Evolutionary conservation across 73 alveolate genomes (phyloP), one percentile per base, ranked within the genome.

Genomic region (Paramecium tetraurelia): DNA sequence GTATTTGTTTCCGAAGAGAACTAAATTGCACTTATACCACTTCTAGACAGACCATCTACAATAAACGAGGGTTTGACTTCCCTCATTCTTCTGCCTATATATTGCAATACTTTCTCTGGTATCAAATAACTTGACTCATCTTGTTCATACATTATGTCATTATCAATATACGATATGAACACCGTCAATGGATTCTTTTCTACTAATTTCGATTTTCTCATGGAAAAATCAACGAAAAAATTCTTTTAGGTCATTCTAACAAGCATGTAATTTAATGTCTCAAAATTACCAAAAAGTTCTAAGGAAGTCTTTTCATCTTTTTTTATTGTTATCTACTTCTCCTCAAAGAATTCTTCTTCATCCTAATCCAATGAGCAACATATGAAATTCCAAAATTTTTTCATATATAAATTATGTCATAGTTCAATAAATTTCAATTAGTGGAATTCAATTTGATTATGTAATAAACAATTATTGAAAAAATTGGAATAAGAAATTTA

Each of bases 31-130:
- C n/a, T 24, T 0, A 24, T 27, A 11, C 90, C 90, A 80, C 90
- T 80, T 20, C 90, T 40, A 11, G 90, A 40, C 5, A 43, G 21
- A 31, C 63, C 90, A 48, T 80, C 90, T 48, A 80, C 72, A 40
- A 80, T 46, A 21, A 80, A 22, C 2, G 46, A 14, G 7, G 90
- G 90, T 8, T 33, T 31, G 33, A 80, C 90, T 46, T 80, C 90
- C n/a, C 72, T 80, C 57, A 48, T 48, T 80, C 90, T 80, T 48
- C 90, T 80, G 8, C 76, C 90, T 6, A 80, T 80, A 27, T 80
- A 80, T 44, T 80, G 24, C 46, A 46, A 14, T 2, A 80, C 90
- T 22, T 80, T 80, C 46, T 80, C 90, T 44, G 90, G 90, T 8
- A 80, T 80, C 43, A 80, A 46, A 38, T 40, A 36, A 21, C 57